Base-by-base conservation (phyloP, 352 stramenopile species). In the Pythium rishiriense region DNA sequence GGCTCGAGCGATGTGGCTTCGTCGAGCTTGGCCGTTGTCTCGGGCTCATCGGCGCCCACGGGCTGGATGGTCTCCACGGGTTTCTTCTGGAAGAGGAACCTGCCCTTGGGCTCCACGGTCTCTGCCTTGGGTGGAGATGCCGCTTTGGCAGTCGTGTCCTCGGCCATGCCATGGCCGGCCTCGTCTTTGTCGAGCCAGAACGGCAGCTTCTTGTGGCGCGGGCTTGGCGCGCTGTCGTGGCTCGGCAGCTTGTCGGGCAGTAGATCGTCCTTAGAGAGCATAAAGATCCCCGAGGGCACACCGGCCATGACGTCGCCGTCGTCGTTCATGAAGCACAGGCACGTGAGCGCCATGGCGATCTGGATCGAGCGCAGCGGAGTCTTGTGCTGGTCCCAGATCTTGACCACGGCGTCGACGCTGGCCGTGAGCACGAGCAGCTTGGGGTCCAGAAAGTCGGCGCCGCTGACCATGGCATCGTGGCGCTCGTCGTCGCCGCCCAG, bases 321-420 rank as follows among this genome's bases (percentile, higher is more conserved):
- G 0, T 69, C 59, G 22, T 92, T 92, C 66, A 87, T 83, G 46
- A 92, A 92, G 58, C 81, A 90, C 0, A 90, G 35, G 39, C 72
- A 83, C 5, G 77, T 83, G 59, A 90, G 69, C 33, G 83, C 75
- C 33, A 82, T 81, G 2, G 81, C 76, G 31, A 89, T 73, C 15
- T 72, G 78, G 6, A 90, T 70, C 55, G 89, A 72, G 2, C 81
- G 75, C 52, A 92, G 69, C 10, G 88, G 43, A 28, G 63, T 71
- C 57, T 83, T 83, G 21, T 80, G 57, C 25, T 89, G 81, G 52
- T 88, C 76, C 83, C 83, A 92, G 54, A 89, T 65, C 69, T 90
- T 90, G 45, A 90, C 70, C 28, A 86, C 70, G 12, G 82, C 82
- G 53, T 90, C 83, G n/a, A 89, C 78, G 54, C 81, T 92, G 4